Evolutionary conservation across 768 basidiomycete genomes (phyloP).

Genomic region (Trametes sanguinea): DNA sequence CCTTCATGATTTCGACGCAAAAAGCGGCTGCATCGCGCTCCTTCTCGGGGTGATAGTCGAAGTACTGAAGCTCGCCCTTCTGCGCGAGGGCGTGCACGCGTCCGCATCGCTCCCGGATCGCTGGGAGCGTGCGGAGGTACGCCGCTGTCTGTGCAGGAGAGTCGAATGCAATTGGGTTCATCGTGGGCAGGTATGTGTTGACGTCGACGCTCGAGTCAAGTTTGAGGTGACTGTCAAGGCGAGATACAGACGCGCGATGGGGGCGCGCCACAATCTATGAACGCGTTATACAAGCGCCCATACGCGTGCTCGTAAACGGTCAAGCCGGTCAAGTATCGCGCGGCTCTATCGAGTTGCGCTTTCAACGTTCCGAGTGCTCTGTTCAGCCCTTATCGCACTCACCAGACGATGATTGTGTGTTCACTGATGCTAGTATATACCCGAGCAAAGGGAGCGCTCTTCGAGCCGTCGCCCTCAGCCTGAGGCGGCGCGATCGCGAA

Average conservation of each 20-base stretch:
- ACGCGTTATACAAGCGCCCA: too few species aligned
- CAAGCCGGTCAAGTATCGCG: too few species aligned
- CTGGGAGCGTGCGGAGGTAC: slow-evolving; percentile 83
- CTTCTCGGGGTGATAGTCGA: slow-evolving; percentile 80
- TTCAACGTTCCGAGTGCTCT: too few species aligned
- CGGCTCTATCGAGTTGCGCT: too few species aligned
- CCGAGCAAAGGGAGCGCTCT: too few species aligned
- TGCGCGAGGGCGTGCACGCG: slow-evolving; percentile 79
- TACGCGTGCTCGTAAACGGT: too few species aligned
- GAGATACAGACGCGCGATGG: not conserved
- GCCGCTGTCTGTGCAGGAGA: slow-evolving; percentile 20
- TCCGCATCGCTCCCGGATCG: slow-evolving; percentile 85
- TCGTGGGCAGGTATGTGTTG: not conserved
- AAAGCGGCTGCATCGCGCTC: slow-evolving; percentile 69
- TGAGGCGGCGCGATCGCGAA: too few species aligned
- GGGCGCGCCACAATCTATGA: not conserved
- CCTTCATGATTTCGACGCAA: slow-evolving; percentile 79
- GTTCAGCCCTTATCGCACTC: too few species aligned
- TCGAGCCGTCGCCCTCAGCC: too few species aligned
- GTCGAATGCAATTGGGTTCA: slow-evolving; percentile 6
- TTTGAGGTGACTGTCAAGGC: not conserved
- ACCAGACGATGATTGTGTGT: too few species aligned
- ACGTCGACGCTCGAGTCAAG: not conserved
- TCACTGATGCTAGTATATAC: too few species aligned
- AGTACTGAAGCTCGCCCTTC: slow-evolving; percentile 77